Conservation (phyloP, 768 basidiomycete genomes). For the Trametes gibbosa region DNA sequence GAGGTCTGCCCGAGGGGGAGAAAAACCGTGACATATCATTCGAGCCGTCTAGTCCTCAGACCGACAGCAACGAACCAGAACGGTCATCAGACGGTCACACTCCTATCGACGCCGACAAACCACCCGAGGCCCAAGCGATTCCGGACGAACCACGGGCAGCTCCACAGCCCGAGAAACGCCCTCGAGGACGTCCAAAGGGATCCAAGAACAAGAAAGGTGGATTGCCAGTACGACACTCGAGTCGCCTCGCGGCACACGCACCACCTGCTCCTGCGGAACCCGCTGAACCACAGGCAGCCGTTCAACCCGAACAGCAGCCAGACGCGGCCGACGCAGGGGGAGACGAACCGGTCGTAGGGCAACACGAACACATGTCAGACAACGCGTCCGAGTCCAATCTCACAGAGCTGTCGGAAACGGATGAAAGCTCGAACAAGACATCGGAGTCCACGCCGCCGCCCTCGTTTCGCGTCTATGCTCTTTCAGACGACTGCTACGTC, state of each 20-base stretch:
- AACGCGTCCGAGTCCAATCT: neutral
- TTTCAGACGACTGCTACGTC: neutral
- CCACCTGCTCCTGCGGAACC: neutral
- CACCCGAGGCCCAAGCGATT: too few species aligned
- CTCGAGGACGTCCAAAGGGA: conserved; percentile 2
- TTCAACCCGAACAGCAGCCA: neutral
- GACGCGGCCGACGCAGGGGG: neutral
- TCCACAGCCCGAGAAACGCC: neutral
- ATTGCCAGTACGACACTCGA: neutral
- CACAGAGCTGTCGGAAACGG: neutral
- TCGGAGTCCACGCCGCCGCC: neutral
- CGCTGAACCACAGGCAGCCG: neutral
- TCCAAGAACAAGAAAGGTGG: conserved; percentile 9
- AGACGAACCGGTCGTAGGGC: neutral
- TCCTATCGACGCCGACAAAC: too few species aligned
- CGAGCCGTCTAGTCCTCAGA: neutral
- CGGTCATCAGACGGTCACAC: too few species aligned
- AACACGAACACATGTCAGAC: neutral
- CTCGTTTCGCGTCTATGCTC: neutral
- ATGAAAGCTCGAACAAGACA: neutral
- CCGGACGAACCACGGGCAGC: neutral
- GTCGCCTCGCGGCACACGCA: neutral
- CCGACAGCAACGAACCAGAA: neutral
- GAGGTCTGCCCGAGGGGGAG: neutral
- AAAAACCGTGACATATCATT: neutral